Conservation (phyloP, 192 early-diverging fungal species). For the Backusella morwellensis region DNA sequence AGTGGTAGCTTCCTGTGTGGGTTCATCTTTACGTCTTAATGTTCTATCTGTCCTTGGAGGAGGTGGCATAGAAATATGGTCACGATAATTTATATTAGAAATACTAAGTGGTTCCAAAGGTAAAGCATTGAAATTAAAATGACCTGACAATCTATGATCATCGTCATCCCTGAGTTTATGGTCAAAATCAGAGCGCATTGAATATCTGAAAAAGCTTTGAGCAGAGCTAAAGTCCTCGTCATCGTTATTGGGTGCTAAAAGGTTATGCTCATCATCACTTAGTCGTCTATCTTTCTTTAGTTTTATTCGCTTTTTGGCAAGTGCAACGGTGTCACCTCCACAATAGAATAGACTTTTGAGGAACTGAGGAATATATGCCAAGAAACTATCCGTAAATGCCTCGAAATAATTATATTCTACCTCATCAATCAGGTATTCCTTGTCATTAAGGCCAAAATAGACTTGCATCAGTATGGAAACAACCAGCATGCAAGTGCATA, state of each 20-base stretch:
- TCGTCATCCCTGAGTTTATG: neutral
- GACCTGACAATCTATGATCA: neutral
- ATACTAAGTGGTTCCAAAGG: conserved; percentile 14
- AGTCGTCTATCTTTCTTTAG: conserved; percentile 10
- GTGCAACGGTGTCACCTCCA: conserved; percentile 21
- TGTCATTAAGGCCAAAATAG: conserved; percentile 21
- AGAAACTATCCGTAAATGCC: conserved; percentile 23
- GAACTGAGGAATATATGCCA: conserved; percentile 35
- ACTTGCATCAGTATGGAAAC: conserved; percentile 28
- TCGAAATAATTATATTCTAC: neutral
- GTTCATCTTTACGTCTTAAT: neutral
- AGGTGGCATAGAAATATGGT: neutral
- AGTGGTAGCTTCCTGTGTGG: neutral
- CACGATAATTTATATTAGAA: neutral
- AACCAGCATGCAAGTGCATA: conserved; percentile 28
- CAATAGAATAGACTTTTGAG: conserved; percentile 17
- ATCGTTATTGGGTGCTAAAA: neutral
- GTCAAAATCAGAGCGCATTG: neutral
- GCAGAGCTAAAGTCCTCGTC: neutral
- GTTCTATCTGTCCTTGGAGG: neutral
- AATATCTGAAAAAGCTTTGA: neutral
- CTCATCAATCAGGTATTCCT: conserved; percentile 21
- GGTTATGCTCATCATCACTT: conserved; percentile 17
- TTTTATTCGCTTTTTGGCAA: conserved; percentile 29
- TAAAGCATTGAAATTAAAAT: conserved; percentile 13